Evolutionary conservation across 805 yeast species (phyloP), one percentile per base, ranked within the genome.

Genomic region (Spathaspora arborariae): DNA sequence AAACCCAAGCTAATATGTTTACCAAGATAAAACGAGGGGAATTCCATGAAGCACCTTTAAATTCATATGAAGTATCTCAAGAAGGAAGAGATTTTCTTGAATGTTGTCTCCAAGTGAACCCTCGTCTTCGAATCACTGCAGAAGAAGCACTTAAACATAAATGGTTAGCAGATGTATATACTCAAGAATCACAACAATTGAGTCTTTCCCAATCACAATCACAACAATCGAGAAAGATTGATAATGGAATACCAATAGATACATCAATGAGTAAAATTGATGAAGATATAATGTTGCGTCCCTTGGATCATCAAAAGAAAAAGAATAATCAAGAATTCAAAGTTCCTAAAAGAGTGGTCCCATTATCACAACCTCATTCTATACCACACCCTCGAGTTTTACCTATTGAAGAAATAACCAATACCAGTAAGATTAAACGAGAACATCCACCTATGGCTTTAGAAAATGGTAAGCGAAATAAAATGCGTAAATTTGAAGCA

Each of bases 1-100:
- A 84, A 44, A 88, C 97, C 0, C 98, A 92, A 58, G 91, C 87
- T 13, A 86, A 87, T 50, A 70, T 94, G 57, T 88, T 88, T 65
- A 76, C 77, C 48, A 85, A 86, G 56, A 91, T 94, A 41, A 75
- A 79, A 45, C 66, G 75, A 11, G 98, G 97, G 1, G 80, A 85
- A 21, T 92, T 84, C 59, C 92, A 88, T 62, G 88, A 81, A 48
- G 81, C 85, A 4, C 85, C 92, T 1, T 68, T 92, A 41, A 78
- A 78, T 51, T 82, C 82, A 36, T 81, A 79, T 49, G 77, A 81
- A 11, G 75, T 89, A 1, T 82, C 95, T 5, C 64, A 71, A 10
- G 81, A 77, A 18, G 97, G 94, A 0, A 68, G 84, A 30, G 84
- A 81, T 53, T 92, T 94, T 55, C 71, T 94, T 27, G 78, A 77